phyloP scores from a whole-genome alignment of 176 grass and related monocot species.

The Carex cristatella region DNA sequence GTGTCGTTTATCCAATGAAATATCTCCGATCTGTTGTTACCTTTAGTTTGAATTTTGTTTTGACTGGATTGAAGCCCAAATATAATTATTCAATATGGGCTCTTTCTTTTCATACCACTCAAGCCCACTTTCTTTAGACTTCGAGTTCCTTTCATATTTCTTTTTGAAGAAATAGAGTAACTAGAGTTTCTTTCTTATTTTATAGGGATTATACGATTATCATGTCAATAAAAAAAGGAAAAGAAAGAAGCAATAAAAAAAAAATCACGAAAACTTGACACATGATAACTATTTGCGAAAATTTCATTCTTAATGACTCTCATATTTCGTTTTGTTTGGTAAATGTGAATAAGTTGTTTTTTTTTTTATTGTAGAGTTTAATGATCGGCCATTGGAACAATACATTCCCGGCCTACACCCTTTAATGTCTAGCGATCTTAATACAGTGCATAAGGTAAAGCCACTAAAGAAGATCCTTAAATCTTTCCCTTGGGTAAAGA shows the following conservation, averaged over 20 bases:
- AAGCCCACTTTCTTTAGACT: neutral
- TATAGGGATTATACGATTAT: neutral
- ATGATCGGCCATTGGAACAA: constrained; percentile 31
- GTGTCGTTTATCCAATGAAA: neutral
- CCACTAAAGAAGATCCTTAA: constrained; percentile 3
- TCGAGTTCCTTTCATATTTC: no score
- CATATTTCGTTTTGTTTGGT: neutral
- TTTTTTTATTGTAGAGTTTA: constrained; percentile 10
- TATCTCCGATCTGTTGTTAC: neutral
- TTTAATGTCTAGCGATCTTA: constrained; percentile 15
- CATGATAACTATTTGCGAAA: neutral
- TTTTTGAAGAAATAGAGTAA: no score
- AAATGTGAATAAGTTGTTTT: neutral
- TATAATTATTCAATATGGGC: no score
- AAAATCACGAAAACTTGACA: neutral
- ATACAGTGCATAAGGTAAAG: neutral
- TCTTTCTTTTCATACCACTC: neutral
- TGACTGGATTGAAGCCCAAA: neutral
- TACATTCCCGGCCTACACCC: constrained; percentile 19
- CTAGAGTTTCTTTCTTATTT: neutral
- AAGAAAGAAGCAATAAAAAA: no score
- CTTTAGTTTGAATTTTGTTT: neutral
- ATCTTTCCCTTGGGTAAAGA: constrained; percentile 1
- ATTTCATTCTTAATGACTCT: neutral
- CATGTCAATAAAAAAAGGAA: neutral